These are phyloP conservation scores for Tephrocybe sp. DNA, from an alignment of 768 basidiomycete species.

Conservation along the genomic window DNA sequence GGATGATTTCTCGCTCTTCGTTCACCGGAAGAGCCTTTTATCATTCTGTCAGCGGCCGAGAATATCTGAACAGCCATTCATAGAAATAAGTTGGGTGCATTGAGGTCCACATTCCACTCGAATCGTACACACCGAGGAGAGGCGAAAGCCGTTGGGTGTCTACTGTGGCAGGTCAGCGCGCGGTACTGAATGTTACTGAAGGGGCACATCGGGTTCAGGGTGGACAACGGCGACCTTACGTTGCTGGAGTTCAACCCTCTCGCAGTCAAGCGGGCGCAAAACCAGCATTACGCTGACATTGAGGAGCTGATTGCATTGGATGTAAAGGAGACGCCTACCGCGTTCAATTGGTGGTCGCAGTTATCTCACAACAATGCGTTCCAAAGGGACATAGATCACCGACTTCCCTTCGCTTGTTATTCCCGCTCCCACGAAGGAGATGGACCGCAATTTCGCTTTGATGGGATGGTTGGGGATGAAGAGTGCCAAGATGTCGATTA, in stretches of 20 bases:
- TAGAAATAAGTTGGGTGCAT: too few relatives aligned
- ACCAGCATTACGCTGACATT: not conserved
- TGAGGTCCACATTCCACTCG: slow-evolving; percentile 36
- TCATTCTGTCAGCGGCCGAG: slow-evolving; percentile 10
- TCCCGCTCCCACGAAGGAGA: not conserved
- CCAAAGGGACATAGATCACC: too few relatives aligned
- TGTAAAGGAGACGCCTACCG: too few relatives aligned
- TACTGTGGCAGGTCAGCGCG: slow-evolving; percentile 32
- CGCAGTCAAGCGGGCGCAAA: not conserved
- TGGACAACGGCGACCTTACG: not conserved
- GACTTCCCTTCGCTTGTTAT: too few relatives aligned
- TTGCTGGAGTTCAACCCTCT: slow-evolving; percentile 6
- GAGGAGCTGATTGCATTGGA: too few relatives aligned
- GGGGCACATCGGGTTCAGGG: not conserved
- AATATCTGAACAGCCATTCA: too few relatives aligned
- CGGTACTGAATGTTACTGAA: slow-evolving; percentile 19
- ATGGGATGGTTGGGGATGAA: too few relatives aligned
- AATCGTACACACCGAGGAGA: slow-evolving; percentile 28
- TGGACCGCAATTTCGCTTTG: not conserved
- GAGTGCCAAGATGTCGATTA: too few relatives aligned
- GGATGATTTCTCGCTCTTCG: slow-evolving; percentile 31
- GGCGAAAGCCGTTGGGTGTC: slow-evolving; percentile 39
- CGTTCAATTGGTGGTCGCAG: too few relatives aligned
- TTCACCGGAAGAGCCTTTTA: slow-evolving; percentile 32
- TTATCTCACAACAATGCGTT: too few relatives aligned